Evolutionary conservation across 495 filamentous ascomycete species (phyloP), one percentile per base, ranked within the genome.

Genomic region (Penicillium canescens): DNA sequence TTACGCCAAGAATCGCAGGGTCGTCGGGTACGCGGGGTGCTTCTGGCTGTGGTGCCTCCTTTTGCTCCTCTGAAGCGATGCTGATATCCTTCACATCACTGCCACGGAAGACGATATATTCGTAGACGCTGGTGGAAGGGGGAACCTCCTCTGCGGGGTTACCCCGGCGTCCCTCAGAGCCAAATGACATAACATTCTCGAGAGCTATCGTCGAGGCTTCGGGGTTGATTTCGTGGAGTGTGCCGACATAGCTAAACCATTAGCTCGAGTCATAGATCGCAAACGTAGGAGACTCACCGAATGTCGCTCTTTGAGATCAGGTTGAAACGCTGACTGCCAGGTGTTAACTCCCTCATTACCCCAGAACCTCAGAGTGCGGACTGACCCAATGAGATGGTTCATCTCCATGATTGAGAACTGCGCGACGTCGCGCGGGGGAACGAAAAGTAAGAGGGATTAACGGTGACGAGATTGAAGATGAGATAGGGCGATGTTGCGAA

Each of bases 61-160:
- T 88, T 6, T 87, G 83, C 36, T 83, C 78, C 59, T 67, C 62
- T 6, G 94, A 86, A 55, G 95, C 92, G 61, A 99, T 89, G 51
- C 89, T 86, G 61, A 99, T 82, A 68, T 99, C 93, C 75, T 98
- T 98, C 65, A 99, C 94, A 79, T 99, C 94, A 69, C 91, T 96
- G 47, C 95, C 94, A 42, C 93, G 89, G 70, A 99, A 99, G 54
- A 99, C 93, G 63, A 99, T 97, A 78, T 99, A 98, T 67, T 98
- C 95, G 76, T 97, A 99, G 61, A 97, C 77, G 59, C 86, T 87
- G 47, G 89, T 83, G 0, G 90, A 92, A 6, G 89, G 80, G 20
- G 88, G 73, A 37, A 96, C 86, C 72, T 96, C 91, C 35, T 94
- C 88, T 6, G 82, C 80, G 6, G 87, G 89, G 50, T 85, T 85